Base-by-base conservation (phyloP, 306 rosid genomes). In the Crotalaria pallida region DNA sequence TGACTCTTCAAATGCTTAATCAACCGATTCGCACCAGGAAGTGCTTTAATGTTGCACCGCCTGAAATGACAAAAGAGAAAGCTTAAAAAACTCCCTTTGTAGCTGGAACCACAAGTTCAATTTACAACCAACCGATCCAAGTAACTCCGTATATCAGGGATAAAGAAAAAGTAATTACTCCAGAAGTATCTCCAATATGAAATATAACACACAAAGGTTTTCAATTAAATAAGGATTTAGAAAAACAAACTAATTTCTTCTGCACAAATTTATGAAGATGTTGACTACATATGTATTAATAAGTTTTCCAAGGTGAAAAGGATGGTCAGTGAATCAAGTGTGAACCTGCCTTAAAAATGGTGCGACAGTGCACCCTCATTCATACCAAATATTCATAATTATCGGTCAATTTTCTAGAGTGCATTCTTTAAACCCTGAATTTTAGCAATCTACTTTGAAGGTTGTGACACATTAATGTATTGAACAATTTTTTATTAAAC, bases 21-120 rank as follows among this genome's bases (percentile, higher is more conserved):
- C 82, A 94, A 65, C 65, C 96, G 85, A 67, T 84, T 80, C 34
- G 98, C 94, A 48, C 98, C 98, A 6, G 96, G 94, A 65, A 88
- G 90, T 53, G 96, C 86, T 81, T 84, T 90, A 34, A 86, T 85
- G 69, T 88, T 90, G 84, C 86, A 77, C 92, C 94, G 90, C 87
- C 98, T 94, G 72, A 64, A 73, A 60, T 12, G 52, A 72, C 56
- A 84, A 67, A 59, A 48, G 56, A 50, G 22, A 29, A 55, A 61
- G 18, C 43, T 26, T 60, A 27, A 50, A 58, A 72, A 57, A 51
- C 15, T 16, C 61, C 75, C 44, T 80, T 50, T 55, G 38, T 65
- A 38, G 33, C 48, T 50, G 15, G 11, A 33, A 21, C 44, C 9
- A 45, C 50, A 75, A 77, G 58, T 45, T 70, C 27, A 72, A 55